Evolutionary conservation across 768 basidiomycete species (phyloP).

Genomic region (Dioszegia crocea): DNA sequence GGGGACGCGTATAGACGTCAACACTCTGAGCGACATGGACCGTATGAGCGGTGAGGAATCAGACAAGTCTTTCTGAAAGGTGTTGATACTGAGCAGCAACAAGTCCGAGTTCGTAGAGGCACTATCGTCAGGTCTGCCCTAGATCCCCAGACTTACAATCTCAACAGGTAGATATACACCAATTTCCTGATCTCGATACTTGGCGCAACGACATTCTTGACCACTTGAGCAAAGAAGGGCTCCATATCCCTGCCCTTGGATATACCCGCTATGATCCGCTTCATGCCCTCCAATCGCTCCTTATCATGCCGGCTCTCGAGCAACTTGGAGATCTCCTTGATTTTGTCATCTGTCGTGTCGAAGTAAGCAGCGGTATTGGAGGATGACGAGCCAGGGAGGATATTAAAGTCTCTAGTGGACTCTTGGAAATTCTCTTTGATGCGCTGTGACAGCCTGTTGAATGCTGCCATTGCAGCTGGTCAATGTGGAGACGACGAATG

Average conservation of each 20-base stretch:
- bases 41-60: conserved; percentile 91
- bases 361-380: conserved; percentile 36
- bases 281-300: conserved; percentile 93
- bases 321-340: conserved; percentile 75
- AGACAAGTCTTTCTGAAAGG: conserved; percentile 92
- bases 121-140: conserved; percentile 21
- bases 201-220: conserved; percentile 90
- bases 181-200: conserved; percentile 93
- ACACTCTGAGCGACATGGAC: conserved; percentile 89
- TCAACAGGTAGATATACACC: conserved; percentile 90
- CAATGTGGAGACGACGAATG: background rate
- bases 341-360: conserved; percentile 65
- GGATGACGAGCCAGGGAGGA: conserved; percentile 29
- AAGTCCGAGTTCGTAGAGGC: conserved; percentile 91
- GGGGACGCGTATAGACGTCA: conserved; percentile 84
- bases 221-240: conserved; percentile 91
- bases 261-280: conserved; percentile 88
- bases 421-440: conserved; percentile 50
- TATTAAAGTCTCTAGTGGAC: conserved; percentile 44
- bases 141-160: conserved; percentile 56
- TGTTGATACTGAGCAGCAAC: conserved; percentile 92
- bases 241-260: conserved; percentile 88
- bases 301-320: conserved; percentile 82
- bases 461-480: conserved; percentile 27
- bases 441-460: conserved; percentile 44